Conservation (phyloP, 2,329 filamentous ascomycete genomes). For the Bipolaris zeicola region DNA sequence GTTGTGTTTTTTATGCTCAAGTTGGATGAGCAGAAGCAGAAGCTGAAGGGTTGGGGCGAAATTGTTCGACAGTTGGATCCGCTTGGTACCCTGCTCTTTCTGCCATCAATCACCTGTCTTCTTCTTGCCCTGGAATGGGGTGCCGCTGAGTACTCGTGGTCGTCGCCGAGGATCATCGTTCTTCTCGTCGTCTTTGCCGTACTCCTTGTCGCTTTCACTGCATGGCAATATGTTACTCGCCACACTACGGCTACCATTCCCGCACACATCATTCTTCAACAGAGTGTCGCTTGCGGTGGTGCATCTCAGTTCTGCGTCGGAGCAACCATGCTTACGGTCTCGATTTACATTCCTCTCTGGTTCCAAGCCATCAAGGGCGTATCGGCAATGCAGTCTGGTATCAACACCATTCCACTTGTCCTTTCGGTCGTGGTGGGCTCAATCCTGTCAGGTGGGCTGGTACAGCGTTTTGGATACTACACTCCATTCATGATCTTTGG, state of each 20-base stretch:
- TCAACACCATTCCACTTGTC: slow-evolving; percentile 54
- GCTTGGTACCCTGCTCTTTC: slow-evolving; percentile 48
- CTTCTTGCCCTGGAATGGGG: slow-evolving; percentile 57
- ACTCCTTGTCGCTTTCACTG: slow-evolving; percentile 47
- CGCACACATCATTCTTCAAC: slow-evolving; percentile 49
- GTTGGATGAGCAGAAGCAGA: slow-evolving; percentile 38
- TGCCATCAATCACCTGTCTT: slow-evolving; percentile 54
- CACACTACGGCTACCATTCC: slow-evolving; percentile 52
- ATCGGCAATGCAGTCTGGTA: slow-evolving; percentile 52
- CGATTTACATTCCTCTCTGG: slow-evolving; percentile 52
- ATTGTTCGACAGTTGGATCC: slow-evolving; percentile 51
- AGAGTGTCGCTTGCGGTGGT: slow-evolving; percentile 50
- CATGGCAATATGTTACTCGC: slow-evolving; percentile 47
- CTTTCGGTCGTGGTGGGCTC: slow-evolving; percentile 51
- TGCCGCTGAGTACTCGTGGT: slow-evolving; percentile 53
- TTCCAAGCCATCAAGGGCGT: slow-evolving; percentile 55
- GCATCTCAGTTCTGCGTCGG: slow-evolving; percentile 51
- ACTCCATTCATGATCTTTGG: slow-evolving; percentile 55
- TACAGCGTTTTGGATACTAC: slow-evolving; percentile 54
- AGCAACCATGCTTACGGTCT: slow-evolving; percentile 45
- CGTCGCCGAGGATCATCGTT: slow-evolving; percentile 49
- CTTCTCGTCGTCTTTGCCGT: slow-evolving; percentile 51
- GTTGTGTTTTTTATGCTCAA: slow-evolving; percentile 43
- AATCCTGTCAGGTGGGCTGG: slow-evolving; percentile 47
- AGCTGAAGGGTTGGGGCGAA: slow-evolving; percentile 33